Evolutionary conservation across 495 filamentous ascomycete species (phyloP).

Genomic region (Penicillium psychrofluorescens): DNA sequence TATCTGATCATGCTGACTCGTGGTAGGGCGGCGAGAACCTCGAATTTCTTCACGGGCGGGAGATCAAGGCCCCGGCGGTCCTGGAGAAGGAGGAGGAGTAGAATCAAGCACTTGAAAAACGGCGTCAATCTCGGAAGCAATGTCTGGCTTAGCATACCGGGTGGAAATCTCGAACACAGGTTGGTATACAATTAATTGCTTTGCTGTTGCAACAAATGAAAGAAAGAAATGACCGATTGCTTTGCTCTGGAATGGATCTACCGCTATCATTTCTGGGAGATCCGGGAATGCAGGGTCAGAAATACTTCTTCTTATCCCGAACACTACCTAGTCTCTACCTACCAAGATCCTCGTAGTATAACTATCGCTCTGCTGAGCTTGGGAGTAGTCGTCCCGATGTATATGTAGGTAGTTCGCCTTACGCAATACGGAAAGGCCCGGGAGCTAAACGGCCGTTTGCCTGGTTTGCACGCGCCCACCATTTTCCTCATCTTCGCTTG

Average conservation of each 20-base stretch:
- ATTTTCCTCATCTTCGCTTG: slow-evolving; percentile 5
- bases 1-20: slow-evolving; percentile 20
- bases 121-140: too few relatives aligned
- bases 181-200: too few relatives aligned
- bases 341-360: too few relatives aligned
- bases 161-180: neutral
- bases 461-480: slow-evolving; percentile 17
- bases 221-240: slow-evolving; percentile 2
- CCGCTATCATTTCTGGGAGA: neutral
- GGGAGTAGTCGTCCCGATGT: too few relatives aligned
- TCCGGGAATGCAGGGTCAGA: too few relatives aligned
- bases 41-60: slow-evolving; percentile 62
- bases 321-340: too few relatives aligned
- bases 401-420: slow-evolving; percentile 5
- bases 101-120: neutral
- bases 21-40: slow-evolving; percentile 82
- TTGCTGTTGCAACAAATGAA: slow-evolving; percentile 14
- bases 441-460: slow-evolving; percentile 28
- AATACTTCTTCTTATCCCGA: too few relatives aligned
- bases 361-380: too few relatives aligned
- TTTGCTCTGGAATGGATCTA: slow-evolving; percentile 6
- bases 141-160: neutral
- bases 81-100: slow-evolving; percentile 70
- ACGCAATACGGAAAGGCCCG: slow-evolving; percentile 40
- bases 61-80: slow-evolving; percentile 68